phyloP scores from a whole-genome alignment of 768 basidiomycete species.

The Macrolepiota fuliginosa region DNA sequence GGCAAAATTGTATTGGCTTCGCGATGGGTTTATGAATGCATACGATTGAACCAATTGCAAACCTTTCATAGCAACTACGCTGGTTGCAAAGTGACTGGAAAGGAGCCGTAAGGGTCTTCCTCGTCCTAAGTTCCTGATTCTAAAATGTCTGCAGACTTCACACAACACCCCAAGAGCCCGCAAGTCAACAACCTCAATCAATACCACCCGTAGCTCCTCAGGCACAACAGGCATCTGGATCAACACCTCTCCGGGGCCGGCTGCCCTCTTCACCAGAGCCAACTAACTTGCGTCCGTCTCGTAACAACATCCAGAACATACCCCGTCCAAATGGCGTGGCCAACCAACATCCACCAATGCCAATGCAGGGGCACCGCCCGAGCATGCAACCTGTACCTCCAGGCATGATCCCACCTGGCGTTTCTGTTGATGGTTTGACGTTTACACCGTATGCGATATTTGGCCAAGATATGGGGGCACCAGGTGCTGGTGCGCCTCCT shows the following conservation, averaged over 20 bases:
- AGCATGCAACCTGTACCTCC: constrained; percentile 8
- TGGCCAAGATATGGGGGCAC: constrained; percentile 5
- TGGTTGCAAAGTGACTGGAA: constrained; percentile 76
- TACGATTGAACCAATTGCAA: constrained; percentile 65
- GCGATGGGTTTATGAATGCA: constrained; percentile 77
- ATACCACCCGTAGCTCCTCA: constrained; percentile 15
- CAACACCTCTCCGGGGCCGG: background rate
- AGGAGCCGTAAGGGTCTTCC: constrained; percentile 49
- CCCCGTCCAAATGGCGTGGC: constrained; percentile 6
- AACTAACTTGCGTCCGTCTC: background rate
- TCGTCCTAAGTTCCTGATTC: background rate
- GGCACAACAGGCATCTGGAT: background rate
- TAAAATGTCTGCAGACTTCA: constrained; percentile 1
- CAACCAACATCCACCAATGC: constrained; percentile 12
- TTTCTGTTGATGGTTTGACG: constrained; percentile 9
- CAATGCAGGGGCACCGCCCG: constrained; percentile 15
- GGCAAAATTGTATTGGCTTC: constrained; percentile 73
- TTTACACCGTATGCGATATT: constrained; percentile 9
- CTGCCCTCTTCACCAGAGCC: constrained; percentile 6
- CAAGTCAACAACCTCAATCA: constrained; percentile 6
- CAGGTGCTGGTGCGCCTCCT: constrained; percentile 20
- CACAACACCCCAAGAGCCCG: background rate
- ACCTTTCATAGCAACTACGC: constrained; percentile 78
- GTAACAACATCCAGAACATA: background rate
- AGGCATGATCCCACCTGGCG: constrained; percentile 8